These are phyloP conservation scores for Seiridium cupressi DNA, from an alignment of 2,329 filamentous ascomycete genomes.

Conservation along the genomic window DNA sequence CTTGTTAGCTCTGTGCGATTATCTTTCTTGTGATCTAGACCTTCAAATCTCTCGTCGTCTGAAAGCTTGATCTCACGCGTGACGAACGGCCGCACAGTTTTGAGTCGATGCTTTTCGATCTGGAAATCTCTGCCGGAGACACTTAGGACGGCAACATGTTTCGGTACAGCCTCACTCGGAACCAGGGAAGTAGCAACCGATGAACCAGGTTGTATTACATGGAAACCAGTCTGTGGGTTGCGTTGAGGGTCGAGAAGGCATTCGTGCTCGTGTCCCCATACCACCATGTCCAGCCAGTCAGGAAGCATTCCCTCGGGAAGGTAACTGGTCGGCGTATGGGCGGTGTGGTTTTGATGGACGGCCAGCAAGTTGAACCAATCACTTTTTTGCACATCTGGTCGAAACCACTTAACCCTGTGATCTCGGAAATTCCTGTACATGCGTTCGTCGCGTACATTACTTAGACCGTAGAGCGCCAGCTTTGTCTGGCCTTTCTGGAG, in stretches of 20 bases:
- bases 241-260: conserved; percentile 81
- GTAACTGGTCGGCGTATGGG: conserved; percentile 89
- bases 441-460: conserved; percentile 93
- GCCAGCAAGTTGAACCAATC: conserved; percentile 97
- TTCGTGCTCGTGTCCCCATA: conserved; percentile 98
- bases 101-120: conserved; percentile 77
- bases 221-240: conserved; percentile 86
- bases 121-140: conserved; percentile 81
- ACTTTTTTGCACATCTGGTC: conserved; percentile 72
- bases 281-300: conserved; percentile 83
- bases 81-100: conserved; percentile 86
- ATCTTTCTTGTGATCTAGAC: conserved; percentile 76
- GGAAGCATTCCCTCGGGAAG: conserved; percentile 91
- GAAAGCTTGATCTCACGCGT: conserved; percentile 78
- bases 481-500: conserved; percentile 93
- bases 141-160: conserved; percentile 84
- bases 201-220: conserved; percentile 96
- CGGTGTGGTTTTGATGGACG: conserved; percentile 94
- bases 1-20: conserved; percentile 79
- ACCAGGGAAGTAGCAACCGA: conserved; percentile 93
- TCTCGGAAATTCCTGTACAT: conserved; percentile 92
- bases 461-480: conserved; percentile 88
- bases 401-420: conserved; percentile 90
- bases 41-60: conserved; percentile 73
- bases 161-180: conserved; percentile 84